Conservation (phyloP, 176 grass and related monocot genomes). For the Poa annua region DNA sequence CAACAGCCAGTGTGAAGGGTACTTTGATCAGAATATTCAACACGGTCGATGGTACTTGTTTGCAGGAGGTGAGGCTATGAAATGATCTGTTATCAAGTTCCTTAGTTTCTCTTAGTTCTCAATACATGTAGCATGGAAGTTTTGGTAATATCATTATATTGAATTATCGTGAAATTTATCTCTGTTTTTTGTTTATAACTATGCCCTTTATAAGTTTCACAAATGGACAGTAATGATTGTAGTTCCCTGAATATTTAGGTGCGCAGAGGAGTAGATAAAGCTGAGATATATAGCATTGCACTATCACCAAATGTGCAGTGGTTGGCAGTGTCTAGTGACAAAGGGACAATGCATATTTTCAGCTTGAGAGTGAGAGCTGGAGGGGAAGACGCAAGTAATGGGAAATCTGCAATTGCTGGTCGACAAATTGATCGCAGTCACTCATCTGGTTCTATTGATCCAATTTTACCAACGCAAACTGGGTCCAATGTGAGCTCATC, state of each 20-base stretch:
- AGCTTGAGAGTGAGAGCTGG: constrained; percentile 47
- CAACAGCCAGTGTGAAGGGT: constrained; percentile 75
- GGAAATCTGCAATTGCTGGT: constrained; percentile 33
- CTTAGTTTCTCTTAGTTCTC: not conserved
- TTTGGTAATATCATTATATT: not conserved
- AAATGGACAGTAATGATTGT: constrained; percentile 8
- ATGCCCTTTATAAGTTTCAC: constrained; percentile 26
- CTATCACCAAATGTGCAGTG: constrained; percentile 65
- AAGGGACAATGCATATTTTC: constrained; percentile 83
- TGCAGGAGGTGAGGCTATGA: constrained; percentile 70
- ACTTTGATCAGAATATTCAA: constrained; percentile 90
- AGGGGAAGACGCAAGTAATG: constrained; percentile 39
- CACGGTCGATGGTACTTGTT: constrained; percentile 59
- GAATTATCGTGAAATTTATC: constrained; percentile 13
- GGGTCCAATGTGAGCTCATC: constrained; percentile 64
- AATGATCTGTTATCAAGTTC: not conserved
- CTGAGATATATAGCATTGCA: constrained; percentile 78
- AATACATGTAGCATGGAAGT: constrained; percentile 3
- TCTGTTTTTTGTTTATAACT: constrained; percentile 6
- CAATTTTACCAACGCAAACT: constrained; percentile 37
- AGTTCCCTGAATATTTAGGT: constrained; percentile 48
- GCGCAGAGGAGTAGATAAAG: constrained; percentile 69
- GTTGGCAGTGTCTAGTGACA: constrained; percentile 80
- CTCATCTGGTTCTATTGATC: constrained; percentile 47
- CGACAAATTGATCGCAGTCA: constrained; percentile 32